These are phyloP conservation scores for Trypanosoma melophagium DNA, from an alignment of 208 protist species.

Conservation along the genomic window DNA sequence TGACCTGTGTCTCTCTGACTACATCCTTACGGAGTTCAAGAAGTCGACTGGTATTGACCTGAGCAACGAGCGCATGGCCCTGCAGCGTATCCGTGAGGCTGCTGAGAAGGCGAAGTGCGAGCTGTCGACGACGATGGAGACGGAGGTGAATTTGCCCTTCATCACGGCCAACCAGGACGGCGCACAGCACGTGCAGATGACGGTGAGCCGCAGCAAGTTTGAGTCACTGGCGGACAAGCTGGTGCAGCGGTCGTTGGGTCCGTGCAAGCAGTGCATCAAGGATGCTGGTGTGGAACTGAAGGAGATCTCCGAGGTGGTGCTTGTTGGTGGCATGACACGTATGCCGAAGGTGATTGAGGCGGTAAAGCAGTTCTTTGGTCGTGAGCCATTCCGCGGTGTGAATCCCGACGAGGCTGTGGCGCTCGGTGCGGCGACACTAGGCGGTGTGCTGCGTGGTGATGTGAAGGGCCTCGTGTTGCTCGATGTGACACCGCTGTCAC, in stretches of 20 bases:
- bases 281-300: conserved; percentile 91
- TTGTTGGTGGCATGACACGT: conserved; percentile 96
- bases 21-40: conserved; percentile 97
- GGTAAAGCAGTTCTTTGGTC: conserved; percentile 93
- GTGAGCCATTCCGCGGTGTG: conserved; percentile 92
- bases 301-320: conserved; percentile 93
- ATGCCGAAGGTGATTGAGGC: conserved; percentile 98
- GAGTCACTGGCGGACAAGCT: conserved; percentile 95
- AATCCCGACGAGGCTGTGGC: conserved; percentile 94
- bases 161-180: conserved; percentile 96
- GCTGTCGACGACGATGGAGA: conserved; percentile 90
- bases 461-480: conserved; percentile 80
- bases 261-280: conserved; percentile 82
- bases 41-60: conserved; percentile 77
- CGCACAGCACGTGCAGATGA: conserved; percentile 92
- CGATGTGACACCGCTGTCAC: conserved; percentile 92
- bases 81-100: conserved; percentile 80
- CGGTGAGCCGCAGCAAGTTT: conserved; percentile 97
- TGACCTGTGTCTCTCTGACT: conserved; percentile 94
- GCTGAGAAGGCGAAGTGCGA: conserved; percentile 97
- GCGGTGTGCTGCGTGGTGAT: conserved; percentile 88
- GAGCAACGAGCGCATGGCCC: conserved; percentile 58
- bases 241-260: conserved; percentile 79
- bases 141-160: conserved; percentile 97
- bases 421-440: conserved; percentile 96